phyloP scores from a whole-genome alignment of 805 yeast species.

The Candida hungchunana region DNA sequence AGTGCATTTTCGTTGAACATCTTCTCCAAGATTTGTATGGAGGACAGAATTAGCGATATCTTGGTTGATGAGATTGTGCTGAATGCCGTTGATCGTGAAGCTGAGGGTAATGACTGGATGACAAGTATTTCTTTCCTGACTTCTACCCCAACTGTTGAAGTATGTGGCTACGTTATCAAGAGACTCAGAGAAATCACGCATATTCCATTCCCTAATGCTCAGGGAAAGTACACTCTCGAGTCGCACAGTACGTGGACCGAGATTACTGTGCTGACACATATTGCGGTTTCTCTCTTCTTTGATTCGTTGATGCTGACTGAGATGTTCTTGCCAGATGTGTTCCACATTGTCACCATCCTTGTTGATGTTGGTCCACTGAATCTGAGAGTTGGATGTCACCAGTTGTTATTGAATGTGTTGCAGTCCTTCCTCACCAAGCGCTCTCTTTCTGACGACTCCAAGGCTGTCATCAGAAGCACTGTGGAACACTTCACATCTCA shows the following conservation, averaged over 20 bases:
- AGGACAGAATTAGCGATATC: slow-evolving; percentile 51
- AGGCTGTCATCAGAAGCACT: slow-evolving; percentile 41
- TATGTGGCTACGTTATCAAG: slow-evolving; percentile 60
- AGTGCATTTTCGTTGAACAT: slow-evolving; percentile 53
- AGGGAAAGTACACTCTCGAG: slow-evolving; percentile 41
- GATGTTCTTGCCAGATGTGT: slow-evolving; percentile 65
- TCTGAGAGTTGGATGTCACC: slow-evolving; percentile 57
- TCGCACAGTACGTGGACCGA: slow-evolving; percentile 65
- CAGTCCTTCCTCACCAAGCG: slow-evolving; percentile 65
- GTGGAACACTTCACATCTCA: slow-evolving; percentile 46
- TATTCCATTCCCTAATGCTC: slow-evolving; percentile 40
- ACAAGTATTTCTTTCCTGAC: slow-evolving; percentile 59
- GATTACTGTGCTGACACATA: slow-evolving; percentile 59
- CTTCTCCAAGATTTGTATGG: slow-evolving; percentile 65
- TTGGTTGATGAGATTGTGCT: slow-evolving; percentile 72
- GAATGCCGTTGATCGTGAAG: slow-evolving; percentile 70
- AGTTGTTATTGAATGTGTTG: slow-evolving; percentile 58
- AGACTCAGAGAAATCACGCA: slow-evolving; percentile 53
- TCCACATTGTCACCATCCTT: slow-evolving; percentile 60
- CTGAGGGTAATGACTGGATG: slow-evolving; percentile 70
- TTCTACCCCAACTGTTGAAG: slow-evolving; percentile 63
- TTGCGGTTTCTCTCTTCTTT: slow-evolving; percentile 63
- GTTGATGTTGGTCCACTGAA: slow-evolving; percentile 47
- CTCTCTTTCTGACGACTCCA: slow-evolving; percentile 37
- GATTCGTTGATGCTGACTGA: slow-evolving; percentile 61